Conservation (phyloP, 371 early-diverging fungal genomes). For the Mucor indicus region DNA sequence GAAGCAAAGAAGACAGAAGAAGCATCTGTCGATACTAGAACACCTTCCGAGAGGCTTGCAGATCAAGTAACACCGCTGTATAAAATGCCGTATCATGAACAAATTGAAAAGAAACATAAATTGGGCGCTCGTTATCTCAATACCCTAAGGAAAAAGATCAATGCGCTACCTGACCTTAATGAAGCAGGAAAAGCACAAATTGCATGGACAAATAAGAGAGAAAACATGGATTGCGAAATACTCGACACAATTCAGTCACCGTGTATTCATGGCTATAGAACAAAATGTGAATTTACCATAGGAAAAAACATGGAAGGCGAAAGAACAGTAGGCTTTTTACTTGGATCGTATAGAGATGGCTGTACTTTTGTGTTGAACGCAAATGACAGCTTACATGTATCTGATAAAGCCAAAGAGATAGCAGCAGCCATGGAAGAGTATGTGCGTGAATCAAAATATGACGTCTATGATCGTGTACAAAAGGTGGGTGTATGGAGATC, state of each 20-base stretch:
- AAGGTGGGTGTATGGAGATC: slow-evolving; percentile 71
- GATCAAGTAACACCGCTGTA: slow-evolving; percentile 71
- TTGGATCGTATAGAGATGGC: slow-evolving; percentile 68
- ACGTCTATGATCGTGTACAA: slow-evolving; percentile 57
- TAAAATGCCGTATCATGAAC: slow-evolving; percentile 23
- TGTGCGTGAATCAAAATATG: slow-evolving; percentile 39
- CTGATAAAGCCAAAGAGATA: slow-evolving; percentile 51
- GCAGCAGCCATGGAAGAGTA: slow-evolving; percentile 52
- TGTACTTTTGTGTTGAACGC: slow-evolving; percentile 52
- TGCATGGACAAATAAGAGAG: slow-evolving; percentile 40
- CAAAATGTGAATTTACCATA: slow-evolving; percentile 79
- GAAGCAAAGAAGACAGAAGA: slow-evolving; percentile 3
- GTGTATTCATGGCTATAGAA: slow-evolving; percentile 61
- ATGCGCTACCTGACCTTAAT: slow-evolving; percentile 17
- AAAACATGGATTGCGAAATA: slow-evolving; percentile 39
- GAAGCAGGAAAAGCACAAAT: slow-evolving; percentile 25
- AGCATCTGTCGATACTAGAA: slow-evolving; percentile 29
- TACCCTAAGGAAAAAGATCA: slow-evolving; percentile 19
- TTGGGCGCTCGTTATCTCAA: slow-evolving; percentile 19
- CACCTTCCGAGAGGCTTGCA: slow-evolving; percentile 60
- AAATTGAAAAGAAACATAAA: slow-evolving; percentile 28
- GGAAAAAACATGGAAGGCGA: slow-evolving; percentile 61
- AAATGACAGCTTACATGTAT: slow-evolving; percentile 49
- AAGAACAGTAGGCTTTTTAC: slow-evolving; percentile 68
- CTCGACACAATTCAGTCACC: slow-evolving; percentile 65